These are phyloP conservation scores for Aspergillus neoniger DNA, from an alignment of 2,329 filamentous ascomycete genomes.

Conservation along the genomic window DNA sequence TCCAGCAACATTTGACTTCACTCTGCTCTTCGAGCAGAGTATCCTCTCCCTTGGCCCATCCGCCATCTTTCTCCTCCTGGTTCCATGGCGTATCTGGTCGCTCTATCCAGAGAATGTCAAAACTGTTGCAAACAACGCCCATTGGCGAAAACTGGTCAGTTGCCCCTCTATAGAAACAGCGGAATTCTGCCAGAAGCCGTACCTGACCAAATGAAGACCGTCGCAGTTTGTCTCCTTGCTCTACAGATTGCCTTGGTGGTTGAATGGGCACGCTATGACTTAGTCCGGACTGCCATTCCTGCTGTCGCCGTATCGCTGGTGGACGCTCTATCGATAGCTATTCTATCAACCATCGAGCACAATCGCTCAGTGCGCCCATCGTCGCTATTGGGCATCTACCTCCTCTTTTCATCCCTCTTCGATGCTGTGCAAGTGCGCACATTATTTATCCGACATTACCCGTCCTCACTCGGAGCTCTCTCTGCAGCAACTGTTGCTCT, in stretches of 20 bases:
- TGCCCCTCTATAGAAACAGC: not conserved
- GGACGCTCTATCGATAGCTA: not conserved
- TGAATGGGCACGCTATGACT: not conserved
- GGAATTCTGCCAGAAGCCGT: no score
- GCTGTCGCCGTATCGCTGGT: not conserved
- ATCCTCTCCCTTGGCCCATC: constrained; percentile 10
- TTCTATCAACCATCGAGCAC: constrained; percentile 20
- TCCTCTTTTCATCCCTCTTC: constrained; percentile 44
- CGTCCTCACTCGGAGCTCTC: constrained; percentile 34
- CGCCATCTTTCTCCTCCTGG: not conserved
- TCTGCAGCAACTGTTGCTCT: constrained; percentile 40
- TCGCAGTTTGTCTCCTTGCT: not conserved
- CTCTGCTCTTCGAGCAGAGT: constrained; percentile 12
- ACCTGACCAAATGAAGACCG: not conserved
- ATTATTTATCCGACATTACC: constrained; percentile 31
- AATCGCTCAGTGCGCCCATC: constrained; percentile 28
- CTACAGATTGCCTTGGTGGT: not conserved
- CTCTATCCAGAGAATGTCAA: not conserved
- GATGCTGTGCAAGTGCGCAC: constrained; percentile 47
- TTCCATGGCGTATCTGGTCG: constrained; percentile 2
- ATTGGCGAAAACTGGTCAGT: constrained; percentile 3
- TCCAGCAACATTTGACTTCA: constrained; percentile 10
- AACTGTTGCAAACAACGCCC: not conserved
- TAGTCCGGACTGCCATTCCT: not conserved
- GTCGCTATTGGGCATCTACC: constrained; percentile 38